Base-by-base conservation (phyloP, 2,329 filamentous ascomycete genomes). In the Fusarium camptoceras region DNA sequence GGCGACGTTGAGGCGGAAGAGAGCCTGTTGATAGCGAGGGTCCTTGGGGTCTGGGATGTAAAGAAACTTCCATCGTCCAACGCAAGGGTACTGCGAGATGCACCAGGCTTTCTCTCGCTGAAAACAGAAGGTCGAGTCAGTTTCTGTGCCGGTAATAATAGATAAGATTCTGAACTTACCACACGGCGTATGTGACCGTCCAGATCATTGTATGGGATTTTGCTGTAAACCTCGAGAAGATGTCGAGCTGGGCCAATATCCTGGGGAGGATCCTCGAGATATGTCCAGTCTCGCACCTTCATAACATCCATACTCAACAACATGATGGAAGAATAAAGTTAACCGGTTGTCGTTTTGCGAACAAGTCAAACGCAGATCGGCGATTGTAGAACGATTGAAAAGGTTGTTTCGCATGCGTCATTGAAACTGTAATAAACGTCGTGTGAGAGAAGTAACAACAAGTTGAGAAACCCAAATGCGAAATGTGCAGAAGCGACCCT, bases 41-140 rank as follows among this genome's bases (percentile, higher is more conserved):
- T 85, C 83, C 39, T 77, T 68, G 22, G 76, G 73, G 48, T 83
- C 80, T 14, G 78, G 76, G n/a, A 85, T 76, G 43, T 80, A 81
- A 18, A 85, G 77, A 59, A 86, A 86, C 48, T 82, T 84, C 81
- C 84, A 85, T 47, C 83, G 80, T n/a, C 84, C 84, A 55, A 86
- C 80, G 69, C 79, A 84, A 27, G 83, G 81, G 62, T 81, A 81
- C 10, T 80, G 80, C 43, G 81, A 81, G 48, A 82, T 72, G 28
- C 78, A 78, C 84, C 84, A 86, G 9, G 84, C 80, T 43, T 80
- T 77, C 60, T 84, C 81, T 65, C 84, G 80, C 84, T 86, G 54
- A 51, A 48, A 10, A 46, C 22, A 56, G 53, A 46, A 41, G 39
- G 46, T 49, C 18, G 54, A 56, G 60, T 68, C 51, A 71, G 62